Percentiles rank a stretch among this genome's conserved stretches.
phyloP scores from a whole-genome alignment of 2,329 filamentous ascomycete species.

The Aspergillus neotritici region DNA sequence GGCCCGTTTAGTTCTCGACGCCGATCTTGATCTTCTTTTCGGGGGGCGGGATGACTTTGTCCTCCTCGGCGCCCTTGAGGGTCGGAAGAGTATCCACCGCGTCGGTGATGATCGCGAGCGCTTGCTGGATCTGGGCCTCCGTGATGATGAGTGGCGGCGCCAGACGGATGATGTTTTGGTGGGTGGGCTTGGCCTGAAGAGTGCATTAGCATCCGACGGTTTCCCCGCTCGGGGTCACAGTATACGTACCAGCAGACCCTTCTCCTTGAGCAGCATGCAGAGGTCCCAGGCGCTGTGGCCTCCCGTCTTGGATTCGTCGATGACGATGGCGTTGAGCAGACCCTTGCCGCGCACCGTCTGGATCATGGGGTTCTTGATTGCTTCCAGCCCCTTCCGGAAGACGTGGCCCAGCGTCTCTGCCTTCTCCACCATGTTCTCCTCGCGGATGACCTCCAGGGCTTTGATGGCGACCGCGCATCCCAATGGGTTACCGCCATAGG shows the following conservation, averaged over 20 bases:
- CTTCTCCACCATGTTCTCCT: slow-evolving; percentile 79
- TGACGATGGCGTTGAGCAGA: slow-evolving; percentile 89
- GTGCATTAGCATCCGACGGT: neutral
- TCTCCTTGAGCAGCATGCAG: slow-evolving; percentile 90
- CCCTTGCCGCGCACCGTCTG: slow-evolving; percentile 83
- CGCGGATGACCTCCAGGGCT: slow-evolving; percentile 86
- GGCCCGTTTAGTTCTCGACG: slow-evolving; percentile 47
- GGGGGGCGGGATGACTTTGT: slow-evolving; percentile 51
- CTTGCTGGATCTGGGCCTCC: slow-evolving; percentile 73
- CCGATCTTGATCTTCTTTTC: slow-evolving; percentile 60
- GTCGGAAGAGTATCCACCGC: slow-evolving; percentile 75
- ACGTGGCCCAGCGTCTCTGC: slow-evolving; percentile 74
- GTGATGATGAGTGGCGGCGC: slow-evolving; percentile 95
- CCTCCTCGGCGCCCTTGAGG: slow-evolving; percentile 53
- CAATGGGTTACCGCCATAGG: slow-evolving; percentile 95
- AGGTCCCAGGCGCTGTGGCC: slow-evolving; percentile 93
- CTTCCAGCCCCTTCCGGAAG: slow-evolving; percentile 72
- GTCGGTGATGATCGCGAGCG: slow-evolving; percentile 73
- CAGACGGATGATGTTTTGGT: slow-evolving; percentile 96
- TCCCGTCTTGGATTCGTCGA: slow-evolving; percentile 79
- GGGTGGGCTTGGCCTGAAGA: slow-evolving; percentile 88
- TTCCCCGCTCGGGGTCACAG: neutral
- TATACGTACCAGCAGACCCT: slow-evolving; percentile 78
- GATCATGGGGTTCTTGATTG: slow-evolving; percentile 75
- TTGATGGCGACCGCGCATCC: slow-evolving; percentile 94